Evolutionary conservation across 148 eudicot species (phyloP).

Genomic region (Vaccinium corymbosum): DNA sequence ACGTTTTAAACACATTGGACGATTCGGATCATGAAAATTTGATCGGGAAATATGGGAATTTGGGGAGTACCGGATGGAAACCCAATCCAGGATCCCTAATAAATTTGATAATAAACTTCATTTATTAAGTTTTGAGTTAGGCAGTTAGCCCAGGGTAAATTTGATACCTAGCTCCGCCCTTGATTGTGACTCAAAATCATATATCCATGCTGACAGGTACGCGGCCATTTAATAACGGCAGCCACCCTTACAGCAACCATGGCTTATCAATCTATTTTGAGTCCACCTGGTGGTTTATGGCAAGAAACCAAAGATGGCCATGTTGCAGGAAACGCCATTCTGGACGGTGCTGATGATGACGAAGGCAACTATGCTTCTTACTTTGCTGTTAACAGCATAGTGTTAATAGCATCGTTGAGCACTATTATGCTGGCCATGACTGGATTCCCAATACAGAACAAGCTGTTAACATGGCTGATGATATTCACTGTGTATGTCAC

Average conservation of each 20-base stretch:
- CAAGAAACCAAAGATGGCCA: neutral
- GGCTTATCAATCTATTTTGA: neutral
- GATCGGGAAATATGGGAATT: no score
- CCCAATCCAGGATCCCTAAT: no score
- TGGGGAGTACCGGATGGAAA: no score
- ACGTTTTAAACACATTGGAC: no score
- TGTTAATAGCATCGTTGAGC: neutral
- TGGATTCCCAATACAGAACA: constrained; percentile 3
- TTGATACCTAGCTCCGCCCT: no score
- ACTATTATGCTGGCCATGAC: neutral
- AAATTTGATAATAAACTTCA: no score
- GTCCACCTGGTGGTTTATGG: constrained; percentile 9
- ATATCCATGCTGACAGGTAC: neutral
- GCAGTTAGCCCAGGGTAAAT: no score
- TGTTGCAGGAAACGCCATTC: neutral
- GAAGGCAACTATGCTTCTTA: rapidly evolving
- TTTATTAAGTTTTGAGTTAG: no score
- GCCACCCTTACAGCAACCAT: constrained; percentile 5
- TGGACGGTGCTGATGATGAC: neutral
- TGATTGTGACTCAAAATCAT: neutral
- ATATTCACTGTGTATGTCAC: neutral
- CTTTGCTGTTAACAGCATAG: neutral
- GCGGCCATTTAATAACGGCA: neutral
- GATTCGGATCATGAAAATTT: no score
- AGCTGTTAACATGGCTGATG: neutral